Percentiles rank a stretch among this genome's conserved stretches.
Conservation (phyloP, 306 rosid genomes). For the Ammopiptanthus mongolicus region DNA sequence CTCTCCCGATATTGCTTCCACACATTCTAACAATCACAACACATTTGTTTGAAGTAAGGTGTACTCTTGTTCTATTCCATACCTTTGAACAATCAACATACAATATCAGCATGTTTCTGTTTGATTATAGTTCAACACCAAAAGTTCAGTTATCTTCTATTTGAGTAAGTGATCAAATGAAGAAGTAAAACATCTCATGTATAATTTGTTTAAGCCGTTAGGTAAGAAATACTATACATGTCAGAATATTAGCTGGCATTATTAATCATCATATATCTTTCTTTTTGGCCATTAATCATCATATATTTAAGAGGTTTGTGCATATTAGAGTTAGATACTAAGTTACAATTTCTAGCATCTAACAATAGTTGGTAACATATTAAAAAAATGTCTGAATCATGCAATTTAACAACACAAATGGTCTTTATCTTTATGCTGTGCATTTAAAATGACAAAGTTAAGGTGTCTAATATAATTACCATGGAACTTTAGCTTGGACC, state of each 20-base stretch:
- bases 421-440: not conserved
- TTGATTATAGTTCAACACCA: constrained; percentile 17
- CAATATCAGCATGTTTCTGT: constrained; percentile 24
- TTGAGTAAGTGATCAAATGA: not conserved
- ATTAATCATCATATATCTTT: not conserved
- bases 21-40: not conserved
- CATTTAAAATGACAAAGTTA: not conserved
- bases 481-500: constrained; percentile 77
- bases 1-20: no score
- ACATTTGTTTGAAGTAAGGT: constrained; percentile 86
- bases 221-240: not conserved
- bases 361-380: not conserved
- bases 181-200: not conserved
- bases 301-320: not conserved
- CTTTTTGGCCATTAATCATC: not conserved
- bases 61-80: constrained; percentile 98
- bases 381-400: not conserved
- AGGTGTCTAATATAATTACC: constrained; percentile 41
- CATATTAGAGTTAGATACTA: not conserved
- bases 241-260: not conserved
- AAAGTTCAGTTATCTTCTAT: constrained; percentile 15
- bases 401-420: not conserved
- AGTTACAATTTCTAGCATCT: not conserved
- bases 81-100: constrained; percentile 56
- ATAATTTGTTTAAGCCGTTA: not conserved